Evolutionary conservation across 495 filamentous ascomycete species (phyloP).

Genomic region (Neurospora tetrasperma): DNA sequence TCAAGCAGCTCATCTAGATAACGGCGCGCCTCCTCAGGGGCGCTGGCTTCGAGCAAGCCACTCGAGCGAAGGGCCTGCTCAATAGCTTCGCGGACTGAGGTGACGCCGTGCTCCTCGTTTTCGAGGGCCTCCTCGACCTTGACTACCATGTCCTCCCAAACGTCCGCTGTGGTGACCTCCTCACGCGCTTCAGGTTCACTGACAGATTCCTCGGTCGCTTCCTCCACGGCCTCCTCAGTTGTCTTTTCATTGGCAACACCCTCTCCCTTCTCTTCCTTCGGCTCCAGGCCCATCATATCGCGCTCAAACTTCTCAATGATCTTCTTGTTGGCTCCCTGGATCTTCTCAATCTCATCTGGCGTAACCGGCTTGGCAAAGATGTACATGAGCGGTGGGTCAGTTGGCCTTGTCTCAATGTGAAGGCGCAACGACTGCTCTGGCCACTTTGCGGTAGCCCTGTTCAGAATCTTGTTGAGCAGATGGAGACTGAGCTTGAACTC

Average conservation of each 20-base stretch:
- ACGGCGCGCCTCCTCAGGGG: slow-evolving; percentile 23
- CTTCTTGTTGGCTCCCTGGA: slow-evolving; percentile 55
- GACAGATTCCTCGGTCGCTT: background rate
- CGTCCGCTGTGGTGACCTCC: slow-evolving; percentile 15
- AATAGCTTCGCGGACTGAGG: slow-evolving; percentile 31
- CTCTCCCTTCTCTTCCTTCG: slow-evolving; percentile 18
- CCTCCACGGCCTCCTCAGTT: slow-evolving; percentile 6
- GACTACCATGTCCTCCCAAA: slow-evolving; percentile 44
- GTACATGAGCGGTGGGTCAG: slow-evolving; percentile 60
- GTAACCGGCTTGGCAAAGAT: slow-evolving; percentile 80
- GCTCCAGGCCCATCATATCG: slow-evolving; percentile 42
- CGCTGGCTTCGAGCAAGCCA: slow-evolving; percentile 28
- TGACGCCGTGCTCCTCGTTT: slow-evolving; percentile 40
- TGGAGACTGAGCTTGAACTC: slow-evolving; percentile 77
- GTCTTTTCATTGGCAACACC: slow-evolving; percentile 1
- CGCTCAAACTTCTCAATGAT: slow-evolving; percentile 59
- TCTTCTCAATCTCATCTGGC: slow-evolving; percentile 54
- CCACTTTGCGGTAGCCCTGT: slow-evolving; percentile 62
- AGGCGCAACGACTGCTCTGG: slow-evolving; percentile 69
- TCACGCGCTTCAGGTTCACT: slow-evolving; percentile 3
- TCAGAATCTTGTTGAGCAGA: slow-evolving; percentile 65
- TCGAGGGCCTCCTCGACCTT: slow-evolving; percentile 46
- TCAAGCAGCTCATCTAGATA: slow-evolving; percentile 32
- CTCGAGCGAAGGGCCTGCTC: slow-evolving; percentile 34
- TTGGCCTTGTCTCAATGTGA: slow-evolving; percentile 71